Percentiles rank a stretch among this genome's conserved stretches.
These are phyloP conservation scores for Dovyalis caffra DNA, from an alignment of 345 rosid species.

Conservation along the genomic window DNA sequence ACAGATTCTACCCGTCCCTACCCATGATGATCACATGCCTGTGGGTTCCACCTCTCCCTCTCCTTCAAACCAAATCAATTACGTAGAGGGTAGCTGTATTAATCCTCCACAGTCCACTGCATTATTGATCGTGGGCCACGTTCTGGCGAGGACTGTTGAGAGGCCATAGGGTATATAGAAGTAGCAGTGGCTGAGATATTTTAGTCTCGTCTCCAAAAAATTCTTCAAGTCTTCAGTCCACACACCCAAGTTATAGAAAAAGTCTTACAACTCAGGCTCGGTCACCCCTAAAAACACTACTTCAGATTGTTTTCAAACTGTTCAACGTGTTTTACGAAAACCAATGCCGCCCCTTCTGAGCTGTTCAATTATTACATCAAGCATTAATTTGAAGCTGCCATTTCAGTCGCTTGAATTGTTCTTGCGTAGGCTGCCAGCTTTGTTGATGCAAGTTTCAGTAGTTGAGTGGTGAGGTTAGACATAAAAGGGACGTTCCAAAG, in stretches of 20 bases:
- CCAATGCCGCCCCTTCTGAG: neutral
- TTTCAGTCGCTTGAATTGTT: neutral
- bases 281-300: neutral
- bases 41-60: slow-evolving; percentile 22
- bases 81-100: neutral
- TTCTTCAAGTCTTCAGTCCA: neutral
- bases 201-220: neutral
- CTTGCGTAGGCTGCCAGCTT: neutral
- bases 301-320: neutral
- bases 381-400: neutral
- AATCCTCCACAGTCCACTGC: neutral
- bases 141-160: neutral
- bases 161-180: neutral
- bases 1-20: neutral
- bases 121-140: neutral
- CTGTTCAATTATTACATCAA: neutral
- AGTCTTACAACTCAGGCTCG: neutral
- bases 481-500: neutral
- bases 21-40: slow-evolving; percentile 22
- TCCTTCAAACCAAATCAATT: neutral
- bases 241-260: neutral
- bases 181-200: neutral
- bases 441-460: neutral
- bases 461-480: no score
- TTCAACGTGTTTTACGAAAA: neutral